Percentiles rank a stretch among this genome's conserved stretches.
Conservation (phyloP, 2,329 filamentous ascomycete genomes). For the Diplodia sapinea region DNA sequence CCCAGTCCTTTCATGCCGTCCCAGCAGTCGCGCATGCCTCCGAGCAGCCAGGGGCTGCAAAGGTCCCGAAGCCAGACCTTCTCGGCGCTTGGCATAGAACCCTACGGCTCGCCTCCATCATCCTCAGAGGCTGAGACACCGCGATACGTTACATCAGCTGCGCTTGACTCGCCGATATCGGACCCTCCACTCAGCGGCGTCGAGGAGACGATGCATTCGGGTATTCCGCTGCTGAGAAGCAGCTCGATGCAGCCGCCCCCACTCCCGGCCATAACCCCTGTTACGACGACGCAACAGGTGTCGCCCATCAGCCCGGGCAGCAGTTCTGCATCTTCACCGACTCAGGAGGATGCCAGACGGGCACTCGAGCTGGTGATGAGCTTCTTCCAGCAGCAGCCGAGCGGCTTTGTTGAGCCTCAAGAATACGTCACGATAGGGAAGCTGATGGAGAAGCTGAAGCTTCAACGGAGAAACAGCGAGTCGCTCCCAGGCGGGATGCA, state of each 20-base stretch:
- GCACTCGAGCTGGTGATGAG: slow-evolving; percentile 81
- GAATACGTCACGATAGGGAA: slow-evolving; percentile 81
- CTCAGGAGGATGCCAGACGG: slow-evolving; percentile 82
- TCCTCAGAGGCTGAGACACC: slow-evolving; percentile 62
- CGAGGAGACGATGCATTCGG: slow-evolving; percentile 50
- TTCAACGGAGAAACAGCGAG: slow-evolving; percentile 60
- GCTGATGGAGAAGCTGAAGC: slow-evolving; percentile 82
- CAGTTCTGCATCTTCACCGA: slow-evolving; percentile 65
- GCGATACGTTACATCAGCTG: slow-evolving; percentile 56
- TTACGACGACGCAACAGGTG: slow-evolving; percentile 35
- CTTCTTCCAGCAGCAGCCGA: slow-evolving; percentile 76
- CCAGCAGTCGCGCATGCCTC: slow-evolving; percentile 57
- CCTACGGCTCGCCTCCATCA: slow-evolving; percentile 59
- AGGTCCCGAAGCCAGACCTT: slow-evolving; percentile 88
- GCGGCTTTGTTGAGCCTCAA: slow-evolving; percentile 72
- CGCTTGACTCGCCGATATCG: slow-evolving; percentile 55
- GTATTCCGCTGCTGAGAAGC: slow-evolving; percentile 39
- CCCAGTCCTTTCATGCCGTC: slow-evolving; percentile 66
- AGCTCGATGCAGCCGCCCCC: slow-evolving; percentile 55
- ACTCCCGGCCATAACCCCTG: slow-evolving; percentile 49
- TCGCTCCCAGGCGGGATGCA: slow-evolving; percentile 42
- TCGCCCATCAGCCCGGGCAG: slow-evolving; percentile 34
- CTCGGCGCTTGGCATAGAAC: slow-evolving; percentile 68
- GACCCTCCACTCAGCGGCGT: slow-evolving; percentile 45
- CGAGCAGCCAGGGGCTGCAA: slow-evolving; percentile 63